Evolutionary conservation across 1,284 basidiomycete species (phyloP).

Genomic region (Anthracocystis setariae): DNA sequence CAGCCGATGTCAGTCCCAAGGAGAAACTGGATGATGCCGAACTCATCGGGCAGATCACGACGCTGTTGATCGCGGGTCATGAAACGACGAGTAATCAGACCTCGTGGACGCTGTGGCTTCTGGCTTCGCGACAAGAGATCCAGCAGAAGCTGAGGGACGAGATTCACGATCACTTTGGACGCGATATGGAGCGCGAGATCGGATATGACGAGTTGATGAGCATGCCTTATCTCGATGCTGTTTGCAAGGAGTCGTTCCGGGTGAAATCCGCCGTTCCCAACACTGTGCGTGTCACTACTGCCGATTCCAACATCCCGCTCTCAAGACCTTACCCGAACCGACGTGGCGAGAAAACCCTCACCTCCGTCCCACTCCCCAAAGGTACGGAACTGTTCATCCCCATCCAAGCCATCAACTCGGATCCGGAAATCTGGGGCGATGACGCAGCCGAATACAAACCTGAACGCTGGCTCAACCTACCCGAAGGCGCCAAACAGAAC

Average conservation of each 20-base stretch:
- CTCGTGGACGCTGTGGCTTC: slow-evolving; percentile 57
- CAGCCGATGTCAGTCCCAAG: slow-evolving; percentile 44
- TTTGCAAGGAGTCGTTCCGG: slow-evolving; percentile 58
- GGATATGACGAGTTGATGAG: slow-evolving; percentile 53
- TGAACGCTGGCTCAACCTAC: slow-evolving; percentile 57
- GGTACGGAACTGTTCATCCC: slow-evolving; percentile 54
- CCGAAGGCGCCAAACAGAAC: slow-evolving; percentile 22
- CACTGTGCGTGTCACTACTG: slow-evolving; percentile 46
- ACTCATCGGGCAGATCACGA: slow-evolving; percentile 60
- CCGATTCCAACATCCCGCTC: slow-evolving; percentile 54
- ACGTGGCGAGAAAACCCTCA: slow-evolving; percentile 46
- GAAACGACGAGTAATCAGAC: slow-evolving; percentile 64
- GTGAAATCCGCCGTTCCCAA: slow-evolving; percentile 46
- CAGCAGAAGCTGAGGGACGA: slow-evolving; percentile 57
- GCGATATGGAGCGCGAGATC: slow-evolving; percentile 37
- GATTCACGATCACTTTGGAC: slow-evolving; percentile 48
- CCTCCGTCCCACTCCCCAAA: slow-evolving; percentile 48
- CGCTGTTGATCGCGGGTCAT: slow-evolving; percentile 63
- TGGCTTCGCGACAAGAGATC: slow-evolving; percentile 38
- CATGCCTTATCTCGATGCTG: slow-evolving; percentile 58
- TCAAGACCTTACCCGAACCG: slow-evolving; percentile 45
- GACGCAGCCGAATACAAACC: slow-evolving; percentile 55
- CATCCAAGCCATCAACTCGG: slow-evolving; percentile 49
- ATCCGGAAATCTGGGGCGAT: slow-evolving; percentile 51
- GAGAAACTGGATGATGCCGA: slow-evolving; percentile 57